phyloP scores from a whole-genome alignment of 2,329 filamentous ascomycete species.

The Cercospora berteroae region DNA sequence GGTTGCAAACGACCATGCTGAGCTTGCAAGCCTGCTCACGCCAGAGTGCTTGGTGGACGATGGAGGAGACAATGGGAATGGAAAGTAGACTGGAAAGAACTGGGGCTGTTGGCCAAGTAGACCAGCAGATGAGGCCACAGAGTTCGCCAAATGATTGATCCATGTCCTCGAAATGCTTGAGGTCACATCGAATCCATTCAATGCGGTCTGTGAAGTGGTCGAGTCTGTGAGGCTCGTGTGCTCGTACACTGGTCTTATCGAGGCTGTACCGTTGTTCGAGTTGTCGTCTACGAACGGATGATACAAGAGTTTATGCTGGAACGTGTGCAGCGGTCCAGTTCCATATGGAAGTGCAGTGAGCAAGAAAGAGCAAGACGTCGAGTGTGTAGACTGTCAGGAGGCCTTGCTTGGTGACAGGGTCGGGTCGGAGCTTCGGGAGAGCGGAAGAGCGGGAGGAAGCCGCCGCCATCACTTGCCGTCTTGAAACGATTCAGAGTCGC shows the following conservation, averaged over 20 bases:
- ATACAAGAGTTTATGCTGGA: neutral
- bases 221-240: neutral
- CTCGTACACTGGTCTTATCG: neutral
- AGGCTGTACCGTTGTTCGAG: neutral
- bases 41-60: neutral
- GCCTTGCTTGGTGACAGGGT: neutral
- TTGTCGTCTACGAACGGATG: neutral
- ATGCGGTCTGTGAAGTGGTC: neutral
- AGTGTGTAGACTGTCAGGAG: neutral
- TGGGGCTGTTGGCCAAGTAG: neutral
- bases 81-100: neutral
- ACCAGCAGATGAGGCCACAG: neutral
- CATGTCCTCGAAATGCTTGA: neutral
- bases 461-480: neutral
- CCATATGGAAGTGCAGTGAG: neutral
- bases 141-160: neutral
- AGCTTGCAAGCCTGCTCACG: constrained; percentile 7
- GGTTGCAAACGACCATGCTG: constrained; percentile 6
- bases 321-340: neutral
- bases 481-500: constrained; percentile 4
- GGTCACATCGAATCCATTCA: neutral
- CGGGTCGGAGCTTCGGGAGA: neutral
- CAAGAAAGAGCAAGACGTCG: neutral
- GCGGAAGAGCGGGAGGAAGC: neutral
- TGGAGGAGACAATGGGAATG: neutral